A percentile compares a stretch with the other conserved stretches of the same genome.
These are phyloP conservation scores for Penicillium concentricum DNA, from an alignment of 2,329 filamentous ascomycete genomes.

Conservation along the genomic window DNA sequence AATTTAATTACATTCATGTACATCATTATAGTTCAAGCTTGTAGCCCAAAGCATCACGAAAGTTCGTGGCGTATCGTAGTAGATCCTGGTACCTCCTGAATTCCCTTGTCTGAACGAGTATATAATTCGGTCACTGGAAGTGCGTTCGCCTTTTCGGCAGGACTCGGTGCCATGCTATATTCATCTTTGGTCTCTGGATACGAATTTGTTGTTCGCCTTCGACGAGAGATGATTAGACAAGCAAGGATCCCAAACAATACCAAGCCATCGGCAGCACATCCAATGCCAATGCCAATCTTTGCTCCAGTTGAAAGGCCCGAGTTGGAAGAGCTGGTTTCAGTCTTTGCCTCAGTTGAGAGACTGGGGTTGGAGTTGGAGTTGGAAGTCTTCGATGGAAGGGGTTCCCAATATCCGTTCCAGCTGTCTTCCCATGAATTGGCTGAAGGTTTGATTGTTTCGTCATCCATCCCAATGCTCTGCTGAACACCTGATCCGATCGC, in stretches of 20 bases:
- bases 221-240: background rate
- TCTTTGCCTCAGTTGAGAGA: slow-evolving; percentile 1
- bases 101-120: background rate
- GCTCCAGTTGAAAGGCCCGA: slow-evolving; percentile 1
- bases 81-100: background rate
- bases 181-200: background rate
- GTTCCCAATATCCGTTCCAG: slow-evolving; percentile 16
- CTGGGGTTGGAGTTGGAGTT: background rate
- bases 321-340: background rate
- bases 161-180: background rate
- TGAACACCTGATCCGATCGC: background rate
- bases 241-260: slow-evolving; percentile 1
- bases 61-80: background rate
- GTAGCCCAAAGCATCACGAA: background rate
- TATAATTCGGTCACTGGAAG: background rate
- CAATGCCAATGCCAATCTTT: slow-evolving; percentile 12
- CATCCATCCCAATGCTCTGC: background rate
- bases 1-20: too few species aligned
- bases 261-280: slow-evolving; percentile 2
- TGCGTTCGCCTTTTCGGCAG: background rate
- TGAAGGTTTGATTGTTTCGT: background rate
- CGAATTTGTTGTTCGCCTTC: background rate
- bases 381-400: background rate
- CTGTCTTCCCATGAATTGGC: slow-evolving; percentile 12
- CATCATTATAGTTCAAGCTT: background rate